Conservation (phyloP, 1,284 basidiomycete genomes). For the Ganoderma boninense region DNA sequence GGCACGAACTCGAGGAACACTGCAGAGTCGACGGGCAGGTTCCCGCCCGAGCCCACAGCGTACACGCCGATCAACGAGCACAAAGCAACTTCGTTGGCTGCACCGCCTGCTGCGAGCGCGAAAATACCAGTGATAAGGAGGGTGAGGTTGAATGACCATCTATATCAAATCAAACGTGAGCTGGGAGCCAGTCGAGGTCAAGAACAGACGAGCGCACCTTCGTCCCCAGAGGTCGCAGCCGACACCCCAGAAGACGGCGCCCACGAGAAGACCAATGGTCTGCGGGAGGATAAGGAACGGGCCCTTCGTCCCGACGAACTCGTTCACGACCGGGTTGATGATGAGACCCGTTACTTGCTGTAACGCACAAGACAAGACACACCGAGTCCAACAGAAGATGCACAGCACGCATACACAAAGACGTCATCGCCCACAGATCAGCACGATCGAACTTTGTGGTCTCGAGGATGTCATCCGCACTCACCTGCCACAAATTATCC, state of each 20-base stretch:
- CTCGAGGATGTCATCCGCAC: constrained; percentile 29
- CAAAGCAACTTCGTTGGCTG: constrained; percentile 59
- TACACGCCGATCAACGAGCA: constrained; percentile 61
- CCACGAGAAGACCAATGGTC: constrained; percentile 71
- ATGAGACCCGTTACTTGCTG: constrained; percentile 55
- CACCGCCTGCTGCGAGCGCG: constrained; percentile 65
- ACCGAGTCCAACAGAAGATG: not conserved
- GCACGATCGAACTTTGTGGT: not conserved
- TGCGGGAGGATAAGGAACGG: constrained; percentile 64
- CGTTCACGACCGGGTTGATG: constrained; percentile 61
- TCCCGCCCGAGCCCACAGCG: constrained; percentile 74
- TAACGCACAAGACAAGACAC: not conserved
- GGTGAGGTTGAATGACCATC: constrained; percentile 79
- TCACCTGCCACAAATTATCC: constrained; percentile 73
- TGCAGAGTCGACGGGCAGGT: constrained; percentile 79
- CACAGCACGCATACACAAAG: not conserved
- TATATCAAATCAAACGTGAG: constrained; percentile 31
- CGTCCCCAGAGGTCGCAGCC: constrained; percentile 69
- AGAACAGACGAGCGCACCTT: constrained; percentile 41
- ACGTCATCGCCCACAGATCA: not conserved
- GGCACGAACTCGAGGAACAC: constrained; percentile 76
- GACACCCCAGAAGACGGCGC: constrained; percentile 70
- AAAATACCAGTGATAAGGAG: constrained; percentile 75
- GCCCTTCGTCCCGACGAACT: constrained; percentile 59
- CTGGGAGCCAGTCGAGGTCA: constrained; percentile 29